These are phyloP conservation scores for Aspergillus leporis DNA, from an alignment of 495 filamentous ascomycete genomes.

Conservation along the genomic window DNA sequence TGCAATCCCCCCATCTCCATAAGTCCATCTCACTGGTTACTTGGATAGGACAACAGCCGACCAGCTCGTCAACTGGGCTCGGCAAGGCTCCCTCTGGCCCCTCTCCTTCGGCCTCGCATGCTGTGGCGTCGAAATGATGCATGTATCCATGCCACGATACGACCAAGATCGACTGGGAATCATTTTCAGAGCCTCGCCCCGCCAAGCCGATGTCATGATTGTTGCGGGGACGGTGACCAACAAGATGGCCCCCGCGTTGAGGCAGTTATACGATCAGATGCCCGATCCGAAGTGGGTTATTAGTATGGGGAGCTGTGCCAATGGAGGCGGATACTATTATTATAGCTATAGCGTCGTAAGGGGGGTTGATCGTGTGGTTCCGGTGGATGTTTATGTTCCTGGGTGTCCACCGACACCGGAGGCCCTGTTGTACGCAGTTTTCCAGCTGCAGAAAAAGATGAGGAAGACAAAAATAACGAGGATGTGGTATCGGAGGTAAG, in stretches of 20 bases:
- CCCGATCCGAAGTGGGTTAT: constrained; percentile 91
- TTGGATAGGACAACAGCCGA: too few species aligned
- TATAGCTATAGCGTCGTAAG: constrained; percentile 88
- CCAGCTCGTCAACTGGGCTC: constrained; percentile 12
- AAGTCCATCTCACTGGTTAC: background rate
- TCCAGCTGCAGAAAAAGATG: constrained; percentile 88
- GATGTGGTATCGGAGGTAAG: constrained; percentile 39
- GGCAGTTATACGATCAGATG: constrained; percentile 96
- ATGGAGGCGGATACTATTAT: constrained; percentile 93
- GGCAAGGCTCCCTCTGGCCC: constrained; percentile 87
- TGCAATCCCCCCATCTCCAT: background rate
- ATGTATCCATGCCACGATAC: constrained; percentile 88
- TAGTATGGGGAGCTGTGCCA: constrained; percentile 88
- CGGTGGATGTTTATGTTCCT: constrained; percentile 90
- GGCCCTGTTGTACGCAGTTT: constrained; percentile 85
- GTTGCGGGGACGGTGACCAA: constrained; percentile 90
- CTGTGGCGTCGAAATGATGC: constrained; percentile 97
- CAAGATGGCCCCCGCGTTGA: constrained; percentile 91
- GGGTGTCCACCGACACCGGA: constrained; percentile 89
- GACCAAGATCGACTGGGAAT: constrained; percentile 91
- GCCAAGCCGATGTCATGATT: constrained; percentile 94
- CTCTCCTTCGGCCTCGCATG: constrained; percentile 92
- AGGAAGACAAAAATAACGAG: constrained; percentile 60
- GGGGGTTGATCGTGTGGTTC: constrained; percentile 87
- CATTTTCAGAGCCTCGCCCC: constrained; percentile 90